Evolutionary conservation across 202 grass and related monocot genomes (phyloP).

Genomic region (Brachypodium distachyon): DNA sequence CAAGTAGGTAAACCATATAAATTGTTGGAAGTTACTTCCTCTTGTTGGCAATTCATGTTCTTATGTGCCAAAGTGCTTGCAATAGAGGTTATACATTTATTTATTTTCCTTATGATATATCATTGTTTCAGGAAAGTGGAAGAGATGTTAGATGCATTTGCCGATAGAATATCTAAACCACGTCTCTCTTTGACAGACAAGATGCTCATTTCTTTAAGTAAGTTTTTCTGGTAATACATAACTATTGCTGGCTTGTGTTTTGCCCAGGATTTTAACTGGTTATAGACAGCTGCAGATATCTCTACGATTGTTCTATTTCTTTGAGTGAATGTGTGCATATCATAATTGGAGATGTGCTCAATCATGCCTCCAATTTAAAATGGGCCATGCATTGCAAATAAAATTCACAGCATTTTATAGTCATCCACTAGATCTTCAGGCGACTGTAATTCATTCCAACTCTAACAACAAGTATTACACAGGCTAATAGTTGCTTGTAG

Average conservation of each 20-base stretch:
- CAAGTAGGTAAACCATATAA: constrained; percentile 56
- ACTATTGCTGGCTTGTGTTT: not conserved
- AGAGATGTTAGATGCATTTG: constrained; percentile 88
- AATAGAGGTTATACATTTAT: not conserved
- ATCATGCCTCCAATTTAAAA: not conserved
- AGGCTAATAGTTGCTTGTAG: constrained; percentile 1
- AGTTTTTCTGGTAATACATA: constrained; percentile 9
- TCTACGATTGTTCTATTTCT: not conserved
- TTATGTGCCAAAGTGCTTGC: not conserved
- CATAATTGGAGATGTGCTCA: not conserved
- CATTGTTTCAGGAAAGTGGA: constrained; percentile 73
- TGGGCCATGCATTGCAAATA: too few relatives aligned
- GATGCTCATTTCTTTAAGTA: constrained; percentile 82
- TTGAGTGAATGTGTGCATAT: not conserved
- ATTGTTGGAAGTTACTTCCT: not conserved
- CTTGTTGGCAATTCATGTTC: not conserved
- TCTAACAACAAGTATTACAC: not conserved
- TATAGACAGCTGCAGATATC: not conserved
- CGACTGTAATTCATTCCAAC: not conserved
- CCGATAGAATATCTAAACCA: constrained; percentile 77
- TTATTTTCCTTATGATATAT: constrained; percentile 2
- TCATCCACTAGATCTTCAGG: not conserved
- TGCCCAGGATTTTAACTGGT: not conserved
- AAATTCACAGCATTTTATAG: not conserved
- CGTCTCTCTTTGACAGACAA: constrained; percentile 83